phyloP scores from a whole-genome alignment of 2,329 filamentous ascomycete genomes.

The Incumbomyces lentus region DNA sequence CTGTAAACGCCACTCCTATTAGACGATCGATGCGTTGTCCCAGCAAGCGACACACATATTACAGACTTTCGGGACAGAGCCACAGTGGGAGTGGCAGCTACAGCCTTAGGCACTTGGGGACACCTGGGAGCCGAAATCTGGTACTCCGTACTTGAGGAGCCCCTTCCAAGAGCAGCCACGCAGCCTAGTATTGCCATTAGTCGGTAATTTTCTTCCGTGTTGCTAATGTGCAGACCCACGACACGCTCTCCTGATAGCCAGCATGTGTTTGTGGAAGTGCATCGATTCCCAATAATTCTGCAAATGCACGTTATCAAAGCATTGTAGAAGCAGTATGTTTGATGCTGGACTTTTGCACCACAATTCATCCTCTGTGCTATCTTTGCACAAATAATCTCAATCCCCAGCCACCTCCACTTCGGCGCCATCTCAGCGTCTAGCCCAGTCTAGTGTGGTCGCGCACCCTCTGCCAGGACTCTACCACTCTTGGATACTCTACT shows the following conservation, averaged over 20 bases:
- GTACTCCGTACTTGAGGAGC: too few species aligned
- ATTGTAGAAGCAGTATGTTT: neutral
- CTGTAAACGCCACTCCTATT: too few species aligned
- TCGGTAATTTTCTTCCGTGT: too few species aligned
- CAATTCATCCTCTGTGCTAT: neutral
- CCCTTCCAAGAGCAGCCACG: too few species aligned
- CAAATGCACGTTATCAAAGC: neutral
- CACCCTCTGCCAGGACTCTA: neutral
- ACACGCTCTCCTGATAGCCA: too few species aligned
- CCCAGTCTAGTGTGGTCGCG: neutral
- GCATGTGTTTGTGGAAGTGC: too few species aligned
- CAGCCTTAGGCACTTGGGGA: neutral
- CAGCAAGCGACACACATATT: neutral
- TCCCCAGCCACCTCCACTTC: slow-evolving; percentile 3
- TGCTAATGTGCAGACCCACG: too few species aligned
- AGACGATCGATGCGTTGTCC: neutral
- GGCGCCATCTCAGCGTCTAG: neutral
- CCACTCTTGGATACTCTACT: too few species aligned
- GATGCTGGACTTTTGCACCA: neutral
- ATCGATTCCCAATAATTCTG: too few species aligned
- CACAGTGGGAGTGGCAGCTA: neutral
- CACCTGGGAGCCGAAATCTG: too few species aligned
- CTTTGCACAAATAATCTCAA: neutral
- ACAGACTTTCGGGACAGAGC: neutral
- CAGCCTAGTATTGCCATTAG: too few species aligned